These are phyloP conservation scores for Otatea glauca DNA, from an alignment of 176 grass and related monocot genomes.

Conservation along the genomic window DNA sequence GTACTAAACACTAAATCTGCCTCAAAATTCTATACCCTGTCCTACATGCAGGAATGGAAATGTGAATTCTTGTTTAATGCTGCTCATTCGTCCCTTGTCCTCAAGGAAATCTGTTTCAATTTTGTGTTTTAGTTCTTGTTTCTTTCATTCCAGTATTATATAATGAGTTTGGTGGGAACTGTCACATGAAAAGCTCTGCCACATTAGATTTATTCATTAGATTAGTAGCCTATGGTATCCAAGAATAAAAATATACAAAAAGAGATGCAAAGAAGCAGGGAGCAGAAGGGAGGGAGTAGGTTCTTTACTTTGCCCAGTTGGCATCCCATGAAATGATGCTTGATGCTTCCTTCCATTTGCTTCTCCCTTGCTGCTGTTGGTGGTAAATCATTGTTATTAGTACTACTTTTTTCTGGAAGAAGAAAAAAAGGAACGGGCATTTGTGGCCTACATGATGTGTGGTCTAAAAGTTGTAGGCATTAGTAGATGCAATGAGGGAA, in stretches of 20 bases:
- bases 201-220: constrained; percentile 23
- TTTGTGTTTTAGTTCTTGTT: constrained; percentile 34
- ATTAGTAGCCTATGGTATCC: constrained; percentile 38
- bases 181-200: constrained; percentile 14
- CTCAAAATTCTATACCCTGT: constrained; percentile 1
- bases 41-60: constrained; percentile 28
- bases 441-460: constrained; percentile 37
- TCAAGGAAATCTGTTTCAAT: constrained; percentile 30
- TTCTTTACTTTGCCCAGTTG: constrained; percentile 56
- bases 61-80: constrained; percentile 22
- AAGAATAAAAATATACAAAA: constrained; percentile 6
- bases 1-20: constrained; percentile 15
- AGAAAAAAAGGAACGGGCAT: constrained; percentile 24
- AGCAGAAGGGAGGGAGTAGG: constrained; percentile 34
- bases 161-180: constrained; percentile 12
- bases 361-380: constrained; percentile 40
- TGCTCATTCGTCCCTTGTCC: neutral
- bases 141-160: constrained; percentile 24
- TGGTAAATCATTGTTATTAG: constrained; percentile 37
- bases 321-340: constrained; percentile 54
- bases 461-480: constrained; percentile 43
- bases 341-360: constrained; percentile 39
- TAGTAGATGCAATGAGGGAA: constrained; percentile 36
- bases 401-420: neutral
- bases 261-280: constrained; percentile 31